Base-by-base conservation (phyloP, 805 yeast species). In the Brettanomyces bruxellensis region DNA sequence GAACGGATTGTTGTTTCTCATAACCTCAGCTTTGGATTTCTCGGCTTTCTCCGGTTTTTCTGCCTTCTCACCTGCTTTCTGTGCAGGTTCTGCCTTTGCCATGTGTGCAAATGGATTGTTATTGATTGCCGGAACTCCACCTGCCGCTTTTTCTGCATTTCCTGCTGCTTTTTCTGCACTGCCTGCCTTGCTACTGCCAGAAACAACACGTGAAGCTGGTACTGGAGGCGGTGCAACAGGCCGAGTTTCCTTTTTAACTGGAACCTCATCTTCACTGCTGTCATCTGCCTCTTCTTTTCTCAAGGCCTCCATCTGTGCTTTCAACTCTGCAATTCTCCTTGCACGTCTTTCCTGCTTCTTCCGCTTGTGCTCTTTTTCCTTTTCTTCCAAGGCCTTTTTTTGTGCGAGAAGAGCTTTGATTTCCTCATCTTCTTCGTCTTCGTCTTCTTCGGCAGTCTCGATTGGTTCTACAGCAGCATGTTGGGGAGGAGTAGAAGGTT, bases 321-420 rank as follows among this genome's bases (percentile, higher is more conserved):
- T 82, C 73, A 81, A 75, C 56, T 81, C 83, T 49, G 69, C 72
- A 54, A 73, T 78, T 45, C 81, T 62, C 50, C 72, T 71, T 3
- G 81, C 84, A 46, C 79, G 55, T 51, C 80, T 69, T 11, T 76
- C 83, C 50, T 79, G 86, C 55, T 76, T 80, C 7, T 76, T 82
- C 51, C 75, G 75, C 59, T 73, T 63, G 52, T 60, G 57, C 45
- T 58, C 62, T 30, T 41, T 44, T 38, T 46, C 46, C 30, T 56
- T 54, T 43, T 59, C 60, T 45, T 75, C 81, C 66, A 70, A 50
- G 44, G 65, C 73, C 47, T 67, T 68, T 57, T 73, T 76, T 49
- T 75, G 75, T 43, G 67, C 72, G 59, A 76, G 58, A 45, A 77
- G 58, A 4, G 65, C 71, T 25, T 67, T 62, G 45, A 75, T 68